Percentiles rank a stretch among this genome's conserved stretches.
These are phyloP conservation scores for Myriangium duriaei DNA, from an alignment of 2,329 filamentous ascomycete species.

Conservation along the genomic window DNA sequence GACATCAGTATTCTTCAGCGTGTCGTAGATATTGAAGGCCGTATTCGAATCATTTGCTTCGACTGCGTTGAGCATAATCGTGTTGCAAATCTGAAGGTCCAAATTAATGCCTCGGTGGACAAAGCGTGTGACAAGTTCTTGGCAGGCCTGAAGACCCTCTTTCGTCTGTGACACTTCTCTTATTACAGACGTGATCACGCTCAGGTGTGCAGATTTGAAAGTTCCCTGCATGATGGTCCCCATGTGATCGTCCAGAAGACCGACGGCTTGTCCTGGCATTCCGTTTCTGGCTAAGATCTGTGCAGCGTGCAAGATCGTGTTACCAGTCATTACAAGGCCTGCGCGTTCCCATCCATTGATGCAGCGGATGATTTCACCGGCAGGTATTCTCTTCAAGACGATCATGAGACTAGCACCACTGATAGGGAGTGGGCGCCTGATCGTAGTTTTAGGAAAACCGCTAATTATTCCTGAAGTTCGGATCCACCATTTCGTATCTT, in stretches of 20 bases:
- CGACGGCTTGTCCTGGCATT: not conserved
- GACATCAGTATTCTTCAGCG: constrained; percentile 47
- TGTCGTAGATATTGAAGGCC: constrained; percentile 52
- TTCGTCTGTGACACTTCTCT: constrained; percentile 13
- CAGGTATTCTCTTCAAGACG: not conserved
- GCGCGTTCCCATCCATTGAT: not conserved
- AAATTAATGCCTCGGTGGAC: constrained; percentile 49
- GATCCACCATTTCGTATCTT: not conserved
- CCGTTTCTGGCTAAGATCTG: constrained; percentile 1
- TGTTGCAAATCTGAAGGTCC: constrained; percentile 51
- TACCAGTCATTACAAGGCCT: not conserved
- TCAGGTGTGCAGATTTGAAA: not conserved
- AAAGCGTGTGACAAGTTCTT: constrained; percentile 41
- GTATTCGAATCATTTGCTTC: constrained; percentile 49
- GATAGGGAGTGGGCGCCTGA: not conserved
- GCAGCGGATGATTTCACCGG: not conserved
- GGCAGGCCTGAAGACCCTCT: constrained; percentile 35
- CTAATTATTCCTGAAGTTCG: not conserved
- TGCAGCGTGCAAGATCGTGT: constrained; percentile 2
- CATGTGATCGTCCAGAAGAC: not conserved
- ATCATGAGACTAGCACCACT: not conserved
- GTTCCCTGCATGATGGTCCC: not conserved
- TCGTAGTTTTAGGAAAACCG: not conserved
- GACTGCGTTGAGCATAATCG: constrained; percentile 60
- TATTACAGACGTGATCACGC: not conserved